Conservation (phyloP, 208 protist species). For the Wallacemonas sp. region DNA sequence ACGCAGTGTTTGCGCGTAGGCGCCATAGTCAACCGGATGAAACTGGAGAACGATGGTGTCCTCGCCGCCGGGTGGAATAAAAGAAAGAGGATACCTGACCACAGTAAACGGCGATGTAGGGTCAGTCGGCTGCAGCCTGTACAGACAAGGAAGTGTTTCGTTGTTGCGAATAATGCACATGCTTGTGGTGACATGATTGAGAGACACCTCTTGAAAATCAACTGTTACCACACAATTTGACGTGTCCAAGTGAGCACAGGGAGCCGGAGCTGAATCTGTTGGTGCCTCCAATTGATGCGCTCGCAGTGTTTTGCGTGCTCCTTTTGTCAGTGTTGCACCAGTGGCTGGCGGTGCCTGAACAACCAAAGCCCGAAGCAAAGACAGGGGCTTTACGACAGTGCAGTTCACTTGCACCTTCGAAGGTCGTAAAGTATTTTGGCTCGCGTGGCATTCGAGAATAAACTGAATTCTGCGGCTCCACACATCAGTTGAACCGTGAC, state of each 20-base stretch:
- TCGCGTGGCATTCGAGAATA: slow-evolving; percentile 29
- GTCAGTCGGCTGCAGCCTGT: slow-evolving; percentile 53
- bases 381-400: slow-evolving; percentile 30
- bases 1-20: slow-evolving; percentile 38
- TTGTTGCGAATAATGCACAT: slow-evolving; percentile 46
- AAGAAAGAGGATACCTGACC: slow-evolving; percentile 29
- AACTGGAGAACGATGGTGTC: slow-evolving; percentile 50
- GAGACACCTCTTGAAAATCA: slow-evolving; percentile 65
- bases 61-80: slow-evolving; percentile 29
- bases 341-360: background rate
- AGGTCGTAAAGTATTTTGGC: background rate
- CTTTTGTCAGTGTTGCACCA: background rate
- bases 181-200: slow-evolving; percentile 40
- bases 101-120: slow-evolving; percentile 64
- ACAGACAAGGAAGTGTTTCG: slow-evolving; percentile 21
- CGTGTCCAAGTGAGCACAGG: background rate
- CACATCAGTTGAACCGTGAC: slow-evolving; percentile 19
- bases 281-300: background rate
- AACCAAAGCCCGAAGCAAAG: slow-evolving; percentile 10
- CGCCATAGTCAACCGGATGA: slow-evolving; percentile 58
- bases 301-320: slow-evolving; percentile 2
- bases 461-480: slow-evolving; percentile 38
- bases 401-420: slow-evolving; percentile 39
- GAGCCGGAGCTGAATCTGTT: background rate
- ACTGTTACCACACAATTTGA: slow-evolving; percentile 20